Evolutionary conservation across 2,329 filamentous ascomycete genomes (phyloP).

Genomic region (Penicillium sclerotiorum): DNA sequence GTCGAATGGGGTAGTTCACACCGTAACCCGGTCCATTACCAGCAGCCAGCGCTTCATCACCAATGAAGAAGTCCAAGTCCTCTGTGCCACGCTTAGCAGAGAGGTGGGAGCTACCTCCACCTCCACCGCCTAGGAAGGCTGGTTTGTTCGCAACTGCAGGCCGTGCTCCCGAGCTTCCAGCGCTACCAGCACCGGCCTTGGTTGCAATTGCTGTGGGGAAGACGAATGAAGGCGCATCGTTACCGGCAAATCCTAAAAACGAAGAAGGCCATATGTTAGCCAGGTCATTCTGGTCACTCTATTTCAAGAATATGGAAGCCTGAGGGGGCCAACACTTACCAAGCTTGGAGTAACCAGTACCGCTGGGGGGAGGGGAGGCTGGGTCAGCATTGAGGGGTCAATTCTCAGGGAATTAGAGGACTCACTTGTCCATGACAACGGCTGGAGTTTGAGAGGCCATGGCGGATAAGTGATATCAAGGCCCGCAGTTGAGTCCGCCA

Average conservation of each 20-base stretch:
- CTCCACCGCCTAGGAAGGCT: slow-evolving; percentile 88
- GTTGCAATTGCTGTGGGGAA: slow-evolving; percentile 98
- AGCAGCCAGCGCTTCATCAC: slow-evolving; percentile 88
- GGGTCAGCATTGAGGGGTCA: slow-evolving; percentile 25
- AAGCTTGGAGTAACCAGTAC: slow-evolving; percentile 98
- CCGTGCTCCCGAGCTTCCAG: slow-evolving; percentile 76
- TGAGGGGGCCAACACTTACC: slow-evolving; percentile 59
- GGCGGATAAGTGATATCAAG: slow-evolving; percentile 25
- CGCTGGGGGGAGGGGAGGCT: slow-evolving; percentile 60
- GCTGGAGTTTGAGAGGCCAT: slow-evolving; percentile 99
- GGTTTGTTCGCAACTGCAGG: slow-evolving; percentile 93
- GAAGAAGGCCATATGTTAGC: neutral
- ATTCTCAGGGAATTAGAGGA: slow-evolving; percentile 30
- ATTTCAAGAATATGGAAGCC: neutral
- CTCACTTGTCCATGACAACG: slow-evolving; percentile 99
- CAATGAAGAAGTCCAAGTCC: slow-evolving; percentile 98
- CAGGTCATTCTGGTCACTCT: neutral
- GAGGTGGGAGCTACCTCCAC: slow-evolving; percentile 78
- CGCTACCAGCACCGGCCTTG: slow-evolving; percentile 72
- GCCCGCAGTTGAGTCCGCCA: slow-evolving; percentile 12
- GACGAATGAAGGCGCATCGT: slow-evolving; percentile 98
- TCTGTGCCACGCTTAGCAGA: slow-evolving; percentile 94
- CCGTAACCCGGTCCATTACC: slow-evolving; percentile 88
- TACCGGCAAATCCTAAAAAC: slow-evolving; percentile 85
- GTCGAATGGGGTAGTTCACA: slow-evolving; percentile 94